Evolutionary conservation across 1,284 basidiomycete genomes (phyloP).

Genomic region (Lignosus rhinocerotis): DNA sequence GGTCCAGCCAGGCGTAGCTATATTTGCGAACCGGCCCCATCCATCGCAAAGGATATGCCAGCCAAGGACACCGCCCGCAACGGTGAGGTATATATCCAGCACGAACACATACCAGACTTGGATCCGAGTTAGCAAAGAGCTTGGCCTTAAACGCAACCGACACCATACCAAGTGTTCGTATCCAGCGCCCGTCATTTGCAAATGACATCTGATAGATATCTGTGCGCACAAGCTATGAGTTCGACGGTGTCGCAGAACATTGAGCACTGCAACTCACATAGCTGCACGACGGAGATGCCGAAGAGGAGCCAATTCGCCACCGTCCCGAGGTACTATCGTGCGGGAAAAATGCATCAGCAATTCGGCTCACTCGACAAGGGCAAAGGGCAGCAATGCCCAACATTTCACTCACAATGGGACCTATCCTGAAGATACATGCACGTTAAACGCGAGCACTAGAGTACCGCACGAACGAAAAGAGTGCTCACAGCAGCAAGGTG

Average conservation of each 20-base stretch:
- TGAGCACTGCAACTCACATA: not conserved
- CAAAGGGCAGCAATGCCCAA: not conserved
- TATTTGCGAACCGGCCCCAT: slow-evolving; percentile 7
- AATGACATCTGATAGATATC: slow-evolving; percentile 14
- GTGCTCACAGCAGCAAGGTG: slow-evolving; percentile 5
- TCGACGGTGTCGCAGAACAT: too few species aligned
- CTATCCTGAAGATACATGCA: not conserved
- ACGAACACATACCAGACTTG: slow-evolving; percentile 18
- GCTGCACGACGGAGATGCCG: slow-evolving; percentile 8
- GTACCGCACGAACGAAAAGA: not conserved
- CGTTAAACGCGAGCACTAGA: not conserved
- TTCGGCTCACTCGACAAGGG: too few species aligned
- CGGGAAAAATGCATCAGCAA: not conserved
- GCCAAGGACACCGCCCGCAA: slow-evolving; percentile 7
- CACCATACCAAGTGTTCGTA: slow-evolving; percentile 7
- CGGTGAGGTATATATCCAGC: slow-evolving; percentile 16
- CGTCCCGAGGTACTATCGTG: not conserved
- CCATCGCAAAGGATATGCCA: slow-evolving; percentile 15
- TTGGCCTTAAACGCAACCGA: not conserved
- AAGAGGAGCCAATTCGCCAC: slow-evolving; percentile 9
- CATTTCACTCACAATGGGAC: slow-evolving; percentile 3
- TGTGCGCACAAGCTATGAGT: not conserved
- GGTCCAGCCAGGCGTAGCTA: slow-evolving; percentile 17
- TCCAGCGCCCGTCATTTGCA: slow-evolving; percentile 1
- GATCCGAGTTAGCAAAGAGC: not conserved